Percentiles rank a stretch among this genome's conserved stretches.
phyloP scores from a whole-genome alignment of 139 green algal species.

The Chlorella sp. region DNA sequence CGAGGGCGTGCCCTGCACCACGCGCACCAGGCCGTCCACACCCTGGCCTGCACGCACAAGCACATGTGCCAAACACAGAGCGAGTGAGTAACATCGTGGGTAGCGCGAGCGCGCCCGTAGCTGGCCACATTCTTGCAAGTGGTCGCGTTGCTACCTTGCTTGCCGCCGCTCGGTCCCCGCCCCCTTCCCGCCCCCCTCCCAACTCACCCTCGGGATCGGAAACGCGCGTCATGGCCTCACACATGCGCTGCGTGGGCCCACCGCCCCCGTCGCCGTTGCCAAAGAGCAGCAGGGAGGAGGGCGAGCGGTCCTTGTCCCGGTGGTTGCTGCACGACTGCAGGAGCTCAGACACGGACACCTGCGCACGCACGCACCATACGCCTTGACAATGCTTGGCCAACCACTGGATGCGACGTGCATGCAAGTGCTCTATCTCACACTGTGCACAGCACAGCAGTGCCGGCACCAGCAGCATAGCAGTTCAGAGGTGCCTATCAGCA shows the following conservation, averaged over 20 bases:
- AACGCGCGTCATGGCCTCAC: slow-evolving; percentile 16
- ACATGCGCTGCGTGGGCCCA: slow-evolving; percentile 23
- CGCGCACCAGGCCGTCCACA: slow-evolving; percentile 4
- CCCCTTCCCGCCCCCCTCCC: too few species aligned
- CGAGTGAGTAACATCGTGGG: background rate
- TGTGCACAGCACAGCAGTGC: too few species aligned
- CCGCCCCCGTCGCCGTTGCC: slow-evolving; percentile 33
- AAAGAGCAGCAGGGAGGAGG: slow-evolving; percentile 22
- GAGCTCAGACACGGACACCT: slow-evolving; percentile 15
- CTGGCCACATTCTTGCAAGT: too few species aligned
- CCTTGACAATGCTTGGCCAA: background rate
- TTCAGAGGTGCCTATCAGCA: too few species aligned
- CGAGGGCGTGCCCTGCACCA: background rate
- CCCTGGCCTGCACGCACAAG: background rate
- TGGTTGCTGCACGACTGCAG: slow-evolving; percentile 6
- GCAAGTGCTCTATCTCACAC: too few species aligned
- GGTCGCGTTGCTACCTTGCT: too few species aligned
- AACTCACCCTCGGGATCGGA: slow-evolving; percentile 9
- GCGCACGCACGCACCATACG: too few species aligned
- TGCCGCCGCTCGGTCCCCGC: too few species aligned
- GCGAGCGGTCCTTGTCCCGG: slow-evolving; percentile 30
- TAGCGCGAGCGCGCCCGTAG: too few species aligned
- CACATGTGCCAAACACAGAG: background rate
- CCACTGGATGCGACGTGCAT: too few species aligned
- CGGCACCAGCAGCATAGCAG: too few species aligned